These are phyloP conservation scores for Mitragyna speciosa DNA, from an alignment of 257 asterid genomes.

Conservation along the genomic window DNA sequence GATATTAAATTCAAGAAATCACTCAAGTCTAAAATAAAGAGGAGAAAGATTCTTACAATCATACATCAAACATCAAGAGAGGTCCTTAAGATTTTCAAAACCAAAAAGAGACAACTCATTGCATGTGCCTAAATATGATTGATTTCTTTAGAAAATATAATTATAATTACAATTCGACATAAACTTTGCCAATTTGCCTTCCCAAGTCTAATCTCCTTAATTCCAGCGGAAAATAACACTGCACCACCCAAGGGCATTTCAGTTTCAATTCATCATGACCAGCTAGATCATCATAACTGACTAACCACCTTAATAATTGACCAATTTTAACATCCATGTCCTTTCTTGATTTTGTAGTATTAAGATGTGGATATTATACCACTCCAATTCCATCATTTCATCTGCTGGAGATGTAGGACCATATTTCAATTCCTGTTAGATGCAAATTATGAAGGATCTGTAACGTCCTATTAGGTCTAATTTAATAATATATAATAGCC, in stretches of 20 bases:
- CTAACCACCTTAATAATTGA: conserved; percentile 12
- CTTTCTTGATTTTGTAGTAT: neutral
- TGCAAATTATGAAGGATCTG: neutral
- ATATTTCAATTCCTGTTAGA: neutral
- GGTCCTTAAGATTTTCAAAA: neutral
- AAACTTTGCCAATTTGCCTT: neutral
- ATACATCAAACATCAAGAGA: neutral
- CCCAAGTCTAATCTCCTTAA: too few relatives aligned
- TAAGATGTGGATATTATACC: neutral
- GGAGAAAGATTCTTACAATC: neutral
- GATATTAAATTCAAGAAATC: neutral
- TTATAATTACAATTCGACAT: neutral
- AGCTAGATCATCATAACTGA: neutral
- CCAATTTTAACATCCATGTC: conserved; percentile 7
- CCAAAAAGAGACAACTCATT: neutral
- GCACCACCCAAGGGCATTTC: neutral
- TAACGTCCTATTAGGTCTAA: neutral
- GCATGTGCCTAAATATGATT: conserved; percentile 23
- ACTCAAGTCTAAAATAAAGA: neutral
- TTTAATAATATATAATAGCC: neutral
- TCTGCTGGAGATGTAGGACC: conserved; percentile 12
- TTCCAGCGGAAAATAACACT: neutral
- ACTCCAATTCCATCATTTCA: conserved; percentile 1
- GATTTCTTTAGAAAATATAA: neutral
- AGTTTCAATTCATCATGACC: conserved; percentile 16